phyloP scores from a whole-genome alignment of 2,329 filamentous ascomycete species.

The Penicillium palitans region DNA sequence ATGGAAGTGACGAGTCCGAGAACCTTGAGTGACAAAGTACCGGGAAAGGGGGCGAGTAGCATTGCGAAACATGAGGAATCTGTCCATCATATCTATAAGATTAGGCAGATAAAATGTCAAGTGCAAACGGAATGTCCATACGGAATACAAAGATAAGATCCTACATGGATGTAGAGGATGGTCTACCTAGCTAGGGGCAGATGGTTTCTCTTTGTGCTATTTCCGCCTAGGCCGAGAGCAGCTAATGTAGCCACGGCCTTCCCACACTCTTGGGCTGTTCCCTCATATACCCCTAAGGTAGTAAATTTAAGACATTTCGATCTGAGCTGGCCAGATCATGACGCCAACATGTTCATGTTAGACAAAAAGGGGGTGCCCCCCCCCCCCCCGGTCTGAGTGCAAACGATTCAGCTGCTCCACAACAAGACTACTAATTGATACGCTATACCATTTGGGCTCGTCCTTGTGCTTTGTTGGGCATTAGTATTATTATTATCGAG shows the following conservation, averaged over 20 bases:
- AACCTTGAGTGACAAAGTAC: background rate
- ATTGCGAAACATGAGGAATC: slow-evolving; percentile 15
- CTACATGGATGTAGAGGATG: background rate
- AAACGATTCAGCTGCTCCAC: background rate
- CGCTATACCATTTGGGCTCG: background rate
- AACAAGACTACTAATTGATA: background rate
- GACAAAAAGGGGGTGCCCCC: background rate
- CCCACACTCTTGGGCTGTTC: background rate
- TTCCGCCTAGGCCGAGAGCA: background rate
- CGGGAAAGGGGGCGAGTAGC: slow-evolving; percentile 12
- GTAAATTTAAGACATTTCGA: background rate
- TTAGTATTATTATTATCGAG: background rate
- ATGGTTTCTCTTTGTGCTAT: background rate
- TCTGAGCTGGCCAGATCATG: background rate
- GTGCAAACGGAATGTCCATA: background rate
- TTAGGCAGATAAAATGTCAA: background rate
- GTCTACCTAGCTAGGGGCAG: background rate
- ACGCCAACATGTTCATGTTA: background rate
- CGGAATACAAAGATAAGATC: no score
- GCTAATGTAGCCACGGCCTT: background rate
- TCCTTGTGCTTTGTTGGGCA: background rate
- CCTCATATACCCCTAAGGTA: background rate
- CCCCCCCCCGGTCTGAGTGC: background rate
- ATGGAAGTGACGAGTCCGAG: slow-evolving; percentile 25
- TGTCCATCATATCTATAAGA: background rate